A percentile compares a stretch with the other conserved stretches of the same genome.
These are phyloP conservation scores for Yarrowia galli DNA, from an alignment of 1,139 yeast genomes.

Conservation along the genomic window DNA sequence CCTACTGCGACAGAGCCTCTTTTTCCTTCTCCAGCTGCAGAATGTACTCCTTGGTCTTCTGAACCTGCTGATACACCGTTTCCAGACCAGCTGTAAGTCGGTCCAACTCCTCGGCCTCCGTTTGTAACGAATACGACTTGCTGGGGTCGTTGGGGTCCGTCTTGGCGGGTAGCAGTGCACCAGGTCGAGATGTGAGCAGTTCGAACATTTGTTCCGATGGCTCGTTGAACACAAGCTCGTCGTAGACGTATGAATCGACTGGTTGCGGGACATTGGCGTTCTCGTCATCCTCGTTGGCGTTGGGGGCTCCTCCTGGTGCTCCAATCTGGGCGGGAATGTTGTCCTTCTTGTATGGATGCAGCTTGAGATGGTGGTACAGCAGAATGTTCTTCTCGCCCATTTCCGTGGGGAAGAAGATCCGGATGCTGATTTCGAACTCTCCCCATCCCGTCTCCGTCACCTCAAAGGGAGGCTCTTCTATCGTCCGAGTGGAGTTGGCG, in stretches of 20 bases:
- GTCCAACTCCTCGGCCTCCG: slow-evolving; percentile 81
- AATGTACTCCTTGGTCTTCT: slow-evolving; percentile 49
- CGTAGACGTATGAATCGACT: slow-evolving; percentile 78
- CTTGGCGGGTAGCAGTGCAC: slow-evolving; percentile 72
- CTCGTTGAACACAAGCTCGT: slow-evolving; percentile 92
- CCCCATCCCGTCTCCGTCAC: slow-evolving; percentile 99
- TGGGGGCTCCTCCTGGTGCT: slow-evolving; percentile 9
- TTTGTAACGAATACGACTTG: slow-evolving; percentile 57
- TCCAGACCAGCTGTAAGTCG: slow-evolving; percentile 71
- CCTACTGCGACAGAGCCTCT: slow-evolving; percentile 36
- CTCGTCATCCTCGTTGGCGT: slow-evolving; percentile 20
- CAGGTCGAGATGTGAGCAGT: slow-evolving; percentile 74
- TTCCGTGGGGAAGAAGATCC: slow-evolving; percentile 83
- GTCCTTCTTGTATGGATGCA: slow-evolving; percentile 78
- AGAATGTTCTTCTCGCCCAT: slow-evolving; percentile 88
- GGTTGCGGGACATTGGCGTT: slow-evolving; percentile 43
- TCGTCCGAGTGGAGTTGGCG: slow-evolving; percentile 78
- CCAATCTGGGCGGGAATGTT: slow-evolving; percentile 41
- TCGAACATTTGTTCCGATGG: slow-evolving; percentile 92
- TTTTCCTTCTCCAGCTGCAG: slow-evolving; percentile 48
- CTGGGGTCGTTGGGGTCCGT: slow-evolving; percentile 54
- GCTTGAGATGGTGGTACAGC: slow-evolving; percentile 84
- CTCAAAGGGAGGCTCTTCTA: slow-evolving; percentile 91
- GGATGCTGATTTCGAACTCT: slow-evolving; percentile 90
- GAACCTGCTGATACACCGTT: slow-evolving; percentile 57